Evolutionary conservation across 805 yeast genomes (phyloP), one percentile per base, ranked within the genome.

Genomic region (Peterozyma xylosa): DNA sequence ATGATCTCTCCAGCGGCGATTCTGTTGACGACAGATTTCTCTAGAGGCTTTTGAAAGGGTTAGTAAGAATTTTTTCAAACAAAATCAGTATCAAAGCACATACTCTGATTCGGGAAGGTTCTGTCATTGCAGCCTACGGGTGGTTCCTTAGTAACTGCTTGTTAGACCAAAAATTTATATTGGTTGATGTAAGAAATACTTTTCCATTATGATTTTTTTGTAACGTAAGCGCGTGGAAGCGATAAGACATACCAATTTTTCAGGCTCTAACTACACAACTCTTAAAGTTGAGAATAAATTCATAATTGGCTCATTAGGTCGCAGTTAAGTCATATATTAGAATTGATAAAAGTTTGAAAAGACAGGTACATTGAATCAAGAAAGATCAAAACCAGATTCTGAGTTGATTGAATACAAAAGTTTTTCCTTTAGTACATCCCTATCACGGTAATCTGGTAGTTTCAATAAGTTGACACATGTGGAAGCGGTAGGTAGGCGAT

Each of bases 1-100:
- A 93, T 86, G 63, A 93, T 87, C 64, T 93, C 98, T 0, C 99
- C 99, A 1, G 99, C 99, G 0, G 99, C 99, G 27, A 93, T 93
- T 48, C 82, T 76, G 59, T 89, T 90, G 40, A 93, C 86, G 16
- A 90, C 97, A 2, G 77, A 59, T 13, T 66, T 66, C 38, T 83
- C 93, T 18, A 91, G 71, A 14, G 76, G 65, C 63, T 67, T 45
- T 33, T 10, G 10, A n/a, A 39, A 18, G 21, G 34, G 43, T 41
- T 17, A 11, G 21, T 18, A 40, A 33, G 32, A 10, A 11, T 27
- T 38, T 21, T n/a, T 21, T 14, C n/a, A n/a, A n/a, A 9, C 35
- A n/a, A 17, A 5, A 5, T 27, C 9, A 13, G 36, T 11, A 29
- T 14, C 27, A 21, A 10, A 4, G 3, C n/a, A 40, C 42, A 4